Base-by-base conservation (phyloP, 1,284 basidiomycete genomes). In the Cutaneotrichosporon mucoides region DNA sequence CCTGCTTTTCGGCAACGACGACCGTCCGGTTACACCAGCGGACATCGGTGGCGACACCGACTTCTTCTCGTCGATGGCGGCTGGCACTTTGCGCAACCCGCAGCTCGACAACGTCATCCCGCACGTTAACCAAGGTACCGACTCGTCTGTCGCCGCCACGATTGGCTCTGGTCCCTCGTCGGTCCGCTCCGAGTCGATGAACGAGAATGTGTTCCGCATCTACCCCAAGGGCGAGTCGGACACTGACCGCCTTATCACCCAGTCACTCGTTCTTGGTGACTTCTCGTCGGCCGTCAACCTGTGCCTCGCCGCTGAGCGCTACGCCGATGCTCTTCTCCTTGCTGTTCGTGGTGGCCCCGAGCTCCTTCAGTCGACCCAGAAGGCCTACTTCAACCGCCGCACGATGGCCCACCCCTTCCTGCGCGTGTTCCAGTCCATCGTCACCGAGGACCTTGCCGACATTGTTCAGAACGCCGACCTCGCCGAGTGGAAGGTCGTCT, bases 401-500 rank as follows among this genome's bases (percentile, higher is more conserved):
- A 90, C 89, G 4, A 82, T 85, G 11, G 80, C 84, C 6, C 80
- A 90, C 16, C 92, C 93, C 0, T 97, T 97, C 79, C 84, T 98
- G 33, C 90, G 95, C 40, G 84, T 99, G 6, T 92, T 95, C 84
- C 92, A 98, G 77, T 92, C 89, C 33, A 92, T 99, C 70, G 92
- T 97, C 60, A 89, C 88, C 54, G 88, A 94, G 72, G 94, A 97
- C 70, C 84, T 99, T 11, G 83, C 86, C 45, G 92, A 96, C 78
- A 87, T 97, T 59, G 92, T 96, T 2, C 92, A 96, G 76, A 96
- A 98, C 70, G 95, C 93, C n/a, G 93, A 99, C 69, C 77, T 98
- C 44, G 82, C 85, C 57, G 94, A 99, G 75, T 99, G 95, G 96
- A 87, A 89, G 66, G 95, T 98, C 77, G 90, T 95, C 59, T 98